Percentiles rank a stretch among this genome's conserved stretches.
phyloP scores from a whole-genome alignment of 2,329 filamentous ascomycete species.

The Nemania sp. region DNA sequence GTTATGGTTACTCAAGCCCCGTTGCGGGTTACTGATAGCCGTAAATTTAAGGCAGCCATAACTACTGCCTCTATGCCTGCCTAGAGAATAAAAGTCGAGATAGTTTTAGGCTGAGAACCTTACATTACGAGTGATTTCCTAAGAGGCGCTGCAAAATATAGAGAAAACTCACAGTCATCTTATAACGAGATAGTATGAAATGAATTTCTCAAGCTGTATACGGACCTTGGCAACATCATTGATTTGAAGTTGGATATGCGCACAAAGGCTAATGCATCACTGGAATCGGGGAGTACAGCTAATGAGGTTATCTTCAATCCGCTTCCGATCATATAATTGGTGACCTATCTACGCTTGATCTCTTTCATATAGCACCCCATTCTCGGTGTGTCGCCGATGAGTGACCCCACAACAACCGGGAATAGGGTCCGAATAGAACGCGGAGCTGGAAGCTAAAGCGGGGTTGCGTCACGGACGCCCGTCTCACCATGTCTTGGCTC shows the following conservation, averaged over 20 bases:
- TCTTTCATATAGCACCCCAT: not conserved
- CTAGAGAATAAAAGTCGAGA: not conserved
- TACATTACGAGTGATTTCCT: not conserved
- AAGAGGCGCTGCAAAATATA: too few species aligned
- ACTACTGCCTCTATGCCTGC: not conserved
- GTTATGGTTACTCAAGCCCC: not conserved
- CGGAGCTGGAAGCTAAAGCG: not conserved
- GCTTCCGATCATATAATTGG: not conserved
- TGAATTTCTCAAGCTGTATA: not conserved
- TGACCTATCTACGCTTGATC: not conserved
- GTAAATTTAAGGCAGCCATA: not conserved
- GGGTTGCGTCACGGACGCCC: not conserved
- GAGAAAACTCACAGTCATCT: too few species aligned
- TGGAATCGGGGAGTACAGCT: not conserved
- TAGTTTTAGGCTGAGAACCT: not conserved
- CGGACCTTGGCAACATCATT: not conserved
- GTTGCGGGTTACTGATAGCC: not conserved
- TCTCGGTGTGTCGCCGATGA: too few species aligned
- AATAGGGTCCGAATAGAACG: not conserved
- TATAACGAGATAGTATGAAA: too few species aligned
- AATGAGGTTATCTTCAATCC: not conserved
- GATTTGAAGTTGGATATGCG: not conserved
- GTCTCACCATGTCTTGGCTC: not conserved
- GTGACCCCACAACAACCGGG: not conserved
- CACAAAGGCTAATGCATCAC: not conserved